Evolutionary conservation across 345 rosid species (phyloP).

Genomic region (Citrus inodora): DNA sequence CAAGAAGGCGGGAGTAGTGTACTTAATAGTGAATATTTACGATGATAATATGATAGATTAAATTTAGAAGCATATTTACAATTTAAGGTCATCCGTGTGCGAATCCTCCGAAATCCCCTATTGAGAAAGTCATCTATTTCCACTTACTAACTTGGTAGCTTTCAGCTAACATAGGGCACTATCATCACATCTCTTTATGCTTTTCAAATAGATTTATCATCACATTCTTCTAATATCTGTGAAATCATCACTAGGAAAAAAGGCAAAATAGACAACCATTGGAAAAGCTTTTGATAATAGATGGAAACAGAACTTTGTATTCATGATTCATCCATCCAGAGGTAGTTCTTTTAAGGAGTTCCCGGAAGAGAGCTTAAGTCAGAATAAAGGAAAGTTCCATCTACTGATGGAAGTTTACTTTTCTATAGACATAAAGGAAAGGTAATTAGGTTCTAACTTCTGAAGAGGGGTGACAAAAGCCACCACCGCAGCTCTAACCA

Average conservation of each 20-base stretch:
- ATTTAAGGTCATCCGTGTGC: too few relatives aligned
- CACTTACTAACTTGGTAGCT: too few relatives aligned
- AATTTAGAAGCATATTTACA: too few relatives aligned
- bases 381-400: neutral
- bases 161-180: neutral
- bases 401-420: neutral
- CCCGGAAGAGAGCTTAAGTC: neutral
- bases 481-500: neutral
- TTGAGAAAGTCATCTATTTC: too few relatives aligned
- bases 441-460: too few relatives aligned
- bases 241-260: neutral
- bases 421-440: neutral
- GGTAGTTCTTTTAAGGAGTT: neutral
- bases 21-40: too few relatives aligned
- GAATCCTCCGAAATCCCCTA: too few relatives aligned
- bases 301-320: neutral
- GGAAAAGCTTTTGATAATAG: neutral
- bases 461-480: too few relatives aligned
- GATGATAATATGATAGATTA: too few relatives aligned
- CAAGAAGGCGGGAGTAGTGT: too few relatives aligned
- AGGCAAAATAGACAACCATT: neutral
- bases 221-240: neutral
- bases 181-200: neutral
- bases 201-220: neutral
- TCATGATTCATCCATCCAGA: neutral